Percentiles rank a stretch among this genome's conserved stretches.
Conservation (phyloP, 208 protist species). For the Vickermania ingenoplastis region DNA sequence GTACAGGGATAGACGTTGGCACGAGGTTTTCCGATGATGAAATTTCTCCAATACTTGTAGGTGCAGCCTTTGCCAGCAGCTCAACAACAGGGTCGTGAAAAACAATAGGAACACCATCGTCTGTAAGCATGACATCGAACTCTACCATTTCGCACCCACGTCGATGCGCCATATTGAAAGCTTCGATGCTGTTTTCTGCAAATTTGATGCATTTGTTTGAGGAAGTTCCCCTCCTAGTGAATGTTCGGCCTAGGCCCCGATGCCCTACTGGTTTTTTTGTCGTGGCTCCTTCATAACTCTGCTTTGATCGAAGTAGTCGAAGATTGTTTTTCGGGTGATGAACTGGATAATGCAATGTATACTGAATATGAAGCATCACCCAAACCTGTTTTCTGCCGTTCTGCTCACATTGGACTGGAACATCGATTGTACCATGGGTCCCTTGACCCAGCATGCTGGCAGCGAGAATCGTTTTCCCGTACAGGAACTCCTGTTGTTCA, state of each 20-base stretch:
- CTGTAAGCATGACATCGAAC: constrained; percentile 80
- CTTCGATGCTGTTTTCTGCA: constrained; percentile 64
- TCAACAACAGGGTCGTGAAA: constrained; percentile 75
- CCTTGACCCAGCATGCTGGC: not conserved
- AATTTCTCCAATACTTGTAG: not conserved
- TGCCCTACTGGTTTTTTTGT: constrained; percentile 65
- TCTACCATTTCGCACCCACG: constrained; percentile 70
- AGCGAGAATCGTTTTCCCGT: not conserved
- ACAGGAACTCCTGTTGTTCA: not conserved
- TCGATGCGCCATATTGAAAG: constrained; percentile 60
- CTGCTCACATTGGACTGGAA: constrained; percentile 26
- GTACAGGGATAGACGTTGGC: constrained; percentile 45
- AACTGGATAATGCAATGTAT: constrained; percentile 41
- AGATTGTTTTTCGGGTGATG: constrained; percentile 22
- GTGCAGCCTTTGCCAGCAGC: constrained; percentile 37
- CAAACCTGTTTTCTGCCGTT: constrained; percentile 19
- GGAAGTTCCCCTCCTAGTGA: constrained; percentile 30
- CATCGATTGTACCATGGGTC: constrained; percentile 23
- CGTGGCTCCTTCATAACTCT: constrained; percentile 34
- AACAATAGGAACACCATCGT: constrained; percentile 58
- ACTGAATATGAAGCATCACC: constrained; percentile 61
- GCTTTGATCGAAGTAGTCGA: constrained; percentile 46
- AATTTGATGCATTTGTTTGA: constrained; percentile 27
- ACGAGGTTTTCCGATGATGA: constrained; percentile 9
- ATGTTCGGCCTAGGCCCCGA: constrained; percentile 72